These are phyloP conservation scores for Kwoniella europaea DNA, from an alignment of 768 basidiomycete species.

Conservation along the genomic window DNA sequence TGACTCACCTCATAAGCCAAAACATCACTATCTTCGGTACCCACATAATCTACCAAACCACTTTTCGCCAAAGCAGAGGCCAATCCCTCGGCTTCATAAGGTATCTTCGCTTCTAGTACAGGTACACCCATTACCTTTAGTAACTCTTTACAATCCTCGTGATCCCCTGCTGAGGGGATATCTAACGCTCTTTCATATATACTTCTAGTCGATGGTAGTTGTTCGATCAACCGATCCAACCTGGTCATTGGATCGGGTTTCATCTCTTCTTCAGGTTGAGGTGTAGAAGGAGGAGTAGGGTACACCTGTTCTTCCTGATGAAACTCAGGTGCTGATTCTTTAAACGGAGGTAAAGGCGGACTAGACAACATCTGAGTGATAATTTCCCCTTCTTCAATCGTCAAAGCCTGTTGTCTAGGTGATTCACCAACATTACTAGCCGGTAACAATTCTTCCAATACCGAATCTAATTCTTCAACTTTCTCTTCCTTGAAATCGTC, in stretches of 20 bases:
- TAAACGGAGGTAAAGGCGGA: constrained; percentile 1
- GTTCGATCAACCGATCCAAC: constrained; percentile 31
- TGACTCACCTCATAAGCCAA: constrained; percentile 40
- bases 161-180: constrained; percentile 69
- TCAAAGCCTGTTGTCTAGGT: constrained; percentile 42
- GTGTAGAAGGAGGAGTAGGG: constrained; percentile 1
- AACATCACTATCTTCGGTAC: constrained; percentile 72
- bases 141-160: constrained; percentile 72
- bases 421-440: constrained; percentile 39
- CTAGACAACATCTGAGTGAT: constrained; percentile 27
- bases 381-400: constrained; percentile 44
- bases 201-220: constrained; percentile 25
- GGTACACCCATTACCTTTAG: constrained; percentile 81
- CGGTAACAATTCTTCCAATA: constrained; percentile 32
- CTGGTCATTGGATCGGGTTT: constrained; percentile 6
- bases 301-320: background rate
- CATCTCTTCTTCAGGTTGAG: background rate
- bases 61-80: constrained; percentile 75
- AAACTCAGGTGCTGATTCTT: background rate
- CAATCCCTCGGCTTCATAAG: constrained; percentile 83
- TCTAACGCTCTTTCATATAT: constrained; percentile 46
- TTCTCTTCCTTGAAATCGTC: constrained; percentile 14
- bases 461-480: constrained; percentile 40
- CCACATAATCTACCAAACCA: constrained; percentile 83
- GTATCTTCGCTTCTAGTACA: constrained; percentile 70